These are phyloP conservation scores for Oemleria cerasiformis DNA, from an alignment of 306 rosid genomes.

Conservation along the genomic window DNA sequence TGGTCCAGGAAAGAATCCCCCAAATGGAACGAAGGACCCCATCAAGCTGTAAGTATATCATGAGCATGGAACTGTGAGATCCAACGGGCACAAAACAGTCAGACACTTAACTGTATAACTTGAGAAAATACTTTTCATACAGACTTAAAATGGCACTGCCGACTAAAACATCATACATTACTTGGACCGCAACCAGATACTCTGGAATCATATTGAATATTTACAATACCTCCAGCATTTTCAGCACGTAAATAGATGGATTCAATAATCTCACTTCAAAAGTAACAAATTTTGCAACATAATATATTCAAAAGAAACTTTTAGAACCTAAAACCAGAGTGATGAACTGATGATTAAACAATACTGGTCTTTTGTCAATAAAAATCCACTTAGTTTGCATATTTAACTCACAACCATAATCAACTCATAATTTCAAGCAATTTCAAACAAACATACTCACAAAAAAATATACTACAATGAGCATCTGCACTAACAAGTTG, in stretches of 20 bases:
- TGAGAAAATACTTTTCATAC: constrained; percentile 16
- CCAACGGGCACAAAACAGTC: constrained; percentile 44
- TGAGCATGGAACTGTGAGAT: constrained; percentile 52
- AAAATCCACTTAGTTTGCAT: neutral
- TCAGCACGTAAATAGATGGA: neutral
- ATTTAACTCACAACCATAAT: neutral
- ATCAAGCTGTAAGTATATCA: constrained; percentile 77
- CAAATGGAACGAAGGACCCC: constrained; percentile 96
- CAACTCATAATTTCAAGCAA: neutral
- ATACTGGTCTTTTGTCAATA: neutral
- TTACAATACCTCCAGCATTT: too few species aligned
- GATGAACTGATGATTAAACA: neutral
- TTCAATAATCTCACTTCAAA: neutral
- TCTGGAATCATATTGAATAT: too few species aligned
- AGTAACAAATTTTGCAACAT: constrained; percentile 1
- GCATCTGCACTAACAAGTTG: neutral
- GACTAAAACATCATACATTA: constrained; percentile 2
- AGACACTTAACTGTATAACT: constrained; percentile 35
- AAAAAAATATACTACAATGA: neutral
- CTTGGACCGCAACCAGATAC: too few species aligned
- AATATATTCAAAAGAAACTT: neutral
- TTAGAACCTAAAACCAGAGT: neutral
- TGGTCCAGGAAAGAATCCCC: constrained; percentile 75
- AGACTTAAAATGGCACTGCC: neutral
- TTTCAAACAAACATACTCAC: neutral